phyloP scores from a whole-genome alignment of 257 asterid species.

The Gentiana straminea region DNA sequence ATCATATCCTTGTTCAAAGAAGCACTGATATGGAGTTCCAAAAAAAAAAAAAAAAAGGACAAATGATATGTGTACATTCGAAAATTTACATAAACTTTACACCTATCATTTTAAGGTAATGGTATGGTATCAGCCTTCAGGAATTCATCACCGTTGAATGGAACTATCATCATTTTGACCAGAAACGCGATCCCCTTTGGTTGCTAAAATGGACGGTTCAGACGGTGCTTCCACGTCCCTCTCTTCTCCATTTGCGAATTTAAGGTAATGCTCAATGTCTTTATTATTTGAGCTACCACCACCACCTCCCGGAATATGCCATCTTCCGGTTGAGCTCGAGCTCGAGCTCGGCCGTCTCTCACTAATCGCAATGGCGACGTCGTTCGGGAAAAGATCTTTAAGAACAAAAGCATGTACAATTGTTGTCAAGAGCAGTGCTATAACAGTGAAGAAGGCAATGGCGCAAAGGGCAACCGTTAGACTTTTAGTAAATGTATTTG shows the following conservation, averaged over 20 bases:
- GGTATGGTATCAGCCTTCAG: background rate
- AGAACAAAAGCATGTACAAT: slow-evolving; percentile 61
- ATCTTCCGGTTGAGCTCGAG: slow-evolving; percentile 4
- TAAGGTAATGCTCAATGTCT: slow-evolving; percentile 36
- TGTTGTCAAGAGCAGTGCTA: slow-evolving; percentile 45
- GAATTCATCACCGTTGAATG: slow-evolving; percentile 3
- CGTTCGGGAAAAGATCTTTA: slow-evolving; percentile 69
- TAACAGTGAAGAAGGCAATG: slow-evolving; percentile 46
- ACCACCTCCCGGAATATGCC: slow-evolving; percentile 40
- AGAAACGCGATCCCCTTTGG: slow-evolving; percentile 8
- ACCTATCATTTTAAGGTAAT: too few relatives aligned
- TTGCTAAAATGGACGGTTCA: slow-evolving; percentile 10
- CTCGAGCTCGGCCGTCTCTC: slow-evolving; percentile 35
- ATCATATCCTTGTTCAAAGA: too few relatives aligned
- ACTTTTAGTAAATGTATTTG: slow-evolving; percentile 24
- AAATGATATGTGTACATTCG: too few relatives aligned
- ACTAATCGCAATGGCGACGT: slow-evolving; percentile 65
- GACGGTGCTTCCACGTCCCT: slow-evolving; percentile 43
- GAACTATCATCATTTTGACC: slow-evolving; percentile 4
- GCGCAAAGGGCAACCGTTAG: slow-evolving; percentile 36
- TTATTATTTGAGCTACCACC: slow-evolving; percentile 30
- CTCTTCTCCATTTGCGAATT: slow-evolving; percentile 31
- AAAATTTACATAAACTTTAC: too few relatives aligned
- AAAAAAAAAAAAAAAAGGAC: too few relatives aligned
- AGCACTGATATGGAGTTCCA: too few relatives aligned